Evolutionary conservation across 2,329 filamentous ascomycete species (phyloP).

Genomic region (Pseudohalonectria lignicola): DNA sequence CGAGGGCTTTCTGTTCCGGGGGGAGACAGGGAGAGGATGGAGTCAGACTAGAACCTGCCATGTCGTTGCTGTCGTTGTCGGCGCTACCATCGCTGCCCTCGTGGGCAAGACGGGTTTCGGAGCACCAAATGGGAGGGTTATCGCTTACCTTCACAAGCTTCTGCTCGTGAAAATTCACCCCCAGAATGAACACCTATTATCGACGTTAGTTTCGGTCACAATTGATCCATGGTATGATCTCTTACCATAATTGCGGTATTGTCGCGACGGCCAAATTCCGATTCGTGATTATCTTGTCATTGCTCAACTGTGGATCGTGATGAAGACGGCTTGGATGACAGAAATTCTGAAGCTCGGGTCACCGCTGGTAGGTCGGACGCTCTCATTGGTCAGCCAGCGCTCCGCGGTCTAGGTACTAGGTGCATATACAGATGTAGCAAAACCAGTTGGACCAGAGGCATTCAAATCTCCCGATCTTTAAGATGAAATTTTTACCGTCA

Average conservation of each 20-base stretch:
- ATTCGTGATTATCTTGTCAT: conserved; percentile 1
- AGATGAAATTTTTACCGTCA: too few species aligned
- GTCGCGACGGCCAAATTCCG: too few species aligned
- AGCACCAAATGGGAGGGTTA: conserved; percentile 4
- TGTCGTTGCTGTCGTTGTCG: background rate
- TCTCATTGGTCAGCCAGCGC: too few species aligned
- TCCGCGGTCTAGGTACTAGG: too few species aligned
- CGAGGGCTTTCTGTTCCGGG: conserved; percentile 52
- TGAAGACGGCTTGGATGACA: too few species aligned
- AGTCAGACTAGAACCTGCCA: background rate
- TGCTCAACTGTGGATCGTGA: background rate
- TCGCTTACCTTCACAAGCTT: conserved; percentile 67
- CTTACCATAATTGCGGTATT: conserved; percentile 2
- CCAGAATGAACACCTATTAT: conserved; percentile 68
- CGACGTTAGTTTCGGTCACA: too few species aligned
- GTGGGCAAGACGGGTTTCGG: background rate
- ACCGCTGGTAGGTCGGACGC: too few species aligned
- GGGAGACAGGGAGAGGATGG: conserved; percentile 5
- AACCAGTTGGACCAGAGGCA: too few species aligned
- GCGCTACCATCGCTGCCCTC: conserved; percentile 3
- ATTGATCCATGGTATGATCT: too few species aligned
- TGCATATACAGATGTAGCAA: too few species aligned
- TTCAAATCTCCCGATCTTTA: too few species aligned
- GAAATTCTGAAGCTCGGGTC: too few species aligned
- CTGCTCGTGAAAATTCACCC: conserved; percentile 73